Percentiles rank a stretch among this genome's conserved stretches.
Conservation (phyloP, 345 rosid genomes). For the Rhizophora mangle region DNA sequence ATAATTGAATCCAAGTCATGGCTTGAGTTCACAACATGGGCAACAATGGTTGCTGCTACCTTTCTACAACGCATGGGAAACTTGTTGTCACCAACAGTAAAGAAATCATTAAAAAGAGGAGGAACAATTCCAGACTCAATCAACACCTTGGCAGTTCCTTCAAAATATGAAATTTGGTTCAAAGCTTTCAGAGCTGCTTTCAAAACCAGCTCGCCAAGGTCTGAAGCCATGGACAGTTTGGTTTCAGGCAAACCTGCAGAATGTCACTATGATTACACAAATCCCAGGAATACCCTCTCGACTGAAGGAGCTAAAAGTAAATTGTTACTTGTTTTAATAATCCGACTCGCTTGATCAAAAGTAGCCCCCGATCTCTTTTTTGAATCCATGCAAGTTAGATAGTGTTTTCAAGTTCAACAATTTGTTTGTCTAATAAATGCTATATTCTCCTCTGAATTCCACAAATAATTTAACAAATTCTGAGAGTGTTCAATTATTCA, state of each 20-base stretch:
- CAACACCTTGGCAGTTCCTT: slow-evolving; percentile 73
- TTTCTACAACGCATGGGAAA: slow-evolving; percentile 88
- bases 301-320: too few relatives aligned
- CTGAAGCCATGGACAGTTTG: slow-evolving; percentile 79
- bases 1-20: slow-evolving; percentile 59
- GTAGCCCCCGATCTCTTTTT: too few relatives aligned
- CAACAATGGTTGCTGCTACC: slow-evolving; percentile 86
- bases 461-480: too few relatives aligned
- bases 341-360: too few relatives aligned
- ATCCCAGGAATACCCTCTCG: neutral
- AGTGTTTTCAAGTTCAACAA: too few relatives aligned
- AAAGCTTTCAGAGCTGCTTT: slow-evolving; percentile 83
- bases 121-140: slow-evolving; percentile 83
- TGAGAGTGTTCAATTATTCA: too few relatives aligned
- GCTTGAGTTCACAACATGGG: slow-evolving; percentile 74
- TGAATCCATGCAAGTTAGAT: too few relatives aligned
- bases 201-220: slow-evolving; percentile 78
- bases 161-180: slow-evolving; percentile 74
- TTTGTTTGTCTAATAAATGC: too few relatives aligned
- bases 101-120: slow-evolving; percentile 79
- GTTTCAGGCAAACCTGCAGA: slow-evolving; percentile 74
- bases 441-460: too few relatives aligned
- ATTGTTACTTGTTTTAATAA: too few relatives aligned
- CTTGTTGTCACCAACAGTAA: slow-evolving; percentile 65
- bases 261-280: slow-evolving; percentile 26